phyloP scores from a whole-genome alignment of 257 asterid species.

The Solanum ossicruentum region DNA sequence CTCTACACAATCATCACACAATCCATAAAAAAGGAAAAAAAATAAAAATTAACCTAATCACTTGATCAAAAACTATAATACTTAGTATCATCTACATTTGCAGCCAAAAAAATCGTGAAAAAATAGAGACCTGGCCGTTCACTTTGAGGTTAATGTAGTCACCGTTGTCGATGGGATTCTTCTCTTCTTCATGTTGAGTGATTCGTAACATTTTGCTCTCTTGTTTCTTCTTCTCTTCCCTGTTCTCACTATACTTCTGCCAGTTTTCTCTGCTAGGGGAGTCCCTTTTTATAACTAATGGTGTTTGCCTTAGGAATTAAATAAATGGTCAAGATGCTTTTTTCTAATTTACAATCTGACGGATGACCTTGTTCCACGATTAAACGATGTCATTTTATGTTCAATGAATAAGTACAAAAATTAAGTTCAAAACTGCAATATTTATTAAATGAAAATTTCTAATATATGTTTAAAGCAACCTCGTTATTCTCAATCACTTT shows the following conservation, averaged over 20 bases:
- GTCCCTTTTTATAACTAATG: background rate
- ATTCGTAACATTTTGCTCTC: background rate
- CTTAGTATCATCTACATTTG: background rate
- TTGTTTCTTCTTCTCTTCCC: background rate
- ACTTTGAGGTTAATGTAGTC: conserved; percentile 31
- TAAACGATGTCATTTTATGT: background rate
- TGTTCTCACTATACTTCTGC: background rate
- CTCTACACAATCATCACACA: too few species aligned
- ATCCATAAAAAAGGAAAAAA: background rate
- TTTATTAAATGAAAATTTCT: too few species aligned
- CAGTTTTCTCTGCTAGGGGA: background rate
- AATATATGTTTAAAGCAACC: too few species aligned
- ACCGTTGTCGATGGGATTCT: conserved; percentile 17
- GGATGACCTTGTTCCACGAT: background rate
- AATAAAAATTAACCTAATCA: background rate
- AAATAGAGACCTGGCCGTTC: conserved; percentile 26
- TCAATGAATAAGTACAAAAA: background rate
- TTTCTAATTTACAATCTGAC: background rate
- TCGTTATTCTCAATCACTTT: too few species aligned
- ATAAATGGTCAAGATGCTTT: background rate
- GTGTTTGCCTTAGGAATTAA: background rate
- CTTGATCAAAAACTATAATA: background rate
- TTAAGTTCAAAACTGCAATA: too few species aligned
- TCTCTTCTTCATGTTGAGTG: conserved; percentile 17
- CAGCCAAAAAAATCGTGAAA: background rate